These are phyloP conservation scores for Chimonanthus salicifolius DNA, from an alignment of 164 flowering plant species.

Conservation along the genomic window DNA sequence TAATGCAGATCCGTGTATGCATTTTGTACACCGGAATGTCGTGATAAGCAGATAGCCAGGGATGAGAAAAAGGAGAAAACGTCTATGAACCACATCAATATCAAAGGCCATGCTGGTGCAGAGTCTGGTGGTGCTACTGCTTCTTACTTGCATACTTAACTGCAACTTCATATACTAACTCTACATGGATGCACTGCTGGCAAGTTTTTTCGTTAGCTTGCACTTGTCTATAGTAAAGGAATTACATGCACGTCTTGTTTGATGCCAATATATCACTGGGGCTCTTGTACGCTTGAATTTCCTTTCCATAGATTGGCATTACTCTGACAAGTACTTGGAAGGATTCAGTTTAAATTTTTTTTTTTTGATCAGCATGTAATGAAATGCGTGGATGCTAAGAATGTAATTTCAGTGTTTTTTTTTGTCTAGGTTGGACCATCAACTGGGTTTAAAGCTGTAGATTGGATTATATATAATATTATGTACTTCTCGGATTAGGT, in stretches of 20 bases:
- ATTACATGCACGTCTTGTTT: background rate
- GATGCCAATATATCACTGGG: background rate
- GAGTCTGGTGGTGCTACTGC: background rate
- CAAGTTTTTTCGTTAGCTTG: background rate
- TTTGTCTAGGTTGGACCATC: background rate
- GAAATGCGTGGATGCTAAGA: background rate
- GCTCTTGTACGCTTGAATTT: background rate
- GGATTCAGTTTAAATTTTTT: background rate
- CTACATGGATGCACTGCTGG: background rate
- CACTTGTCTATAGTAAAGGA: background rate
- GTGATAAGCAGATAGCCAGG: background rate
- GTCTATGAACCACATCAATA: background rate
- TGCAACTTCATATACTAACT: background rate
- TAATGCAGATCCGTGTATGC: background rate
- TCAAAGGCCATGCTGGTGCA: background rate
- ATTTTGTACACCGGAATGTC: background rate
- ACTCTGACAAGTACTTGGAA: background rate
- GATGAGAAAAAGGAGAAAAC: background rate
- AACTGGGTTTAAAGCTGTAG: no score
- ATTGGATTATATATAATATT: no score
- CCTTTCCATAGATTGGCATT: background rate
- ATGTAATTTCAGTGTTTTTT: no score
- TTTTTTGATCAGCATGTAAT: background rate
- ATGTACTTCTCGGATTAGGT: no score
- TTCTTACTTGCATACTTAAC: background rate